Evolutionary conservation across 2,329 filamentous ascomycete species (phyloP).

Genomic region (Cladophialophora carrionii): DNA sequence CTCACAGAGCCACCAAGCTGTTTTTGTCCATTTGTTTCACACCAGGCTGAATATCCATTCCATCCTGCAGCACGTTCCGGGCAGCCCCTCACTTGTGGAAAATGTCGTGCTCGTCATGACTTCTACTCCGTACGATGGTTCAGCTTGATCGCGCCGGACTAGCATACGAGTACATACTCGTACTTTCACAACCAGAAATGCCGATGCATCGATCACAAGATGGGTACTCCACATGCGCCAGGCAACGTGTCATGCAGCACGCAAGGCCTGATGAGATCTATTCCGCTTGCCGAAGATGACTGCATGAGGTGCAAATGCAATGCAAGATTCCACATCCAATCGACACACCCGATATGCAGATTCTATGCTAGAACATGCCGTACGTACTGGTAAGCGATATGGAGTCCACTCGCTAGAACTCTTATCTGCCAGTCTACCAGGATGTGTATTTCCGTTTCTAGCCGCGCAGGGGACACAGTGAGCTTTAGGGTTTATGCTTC

Average conservation of each 20-base stretch:
- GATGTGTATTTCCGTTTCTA: neutral
- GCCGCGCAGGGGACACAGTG: neutral
- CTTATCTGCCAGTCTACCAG: neutral
- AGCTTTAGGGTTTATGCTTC: neutral
- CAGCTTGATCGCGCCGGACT: neutral
- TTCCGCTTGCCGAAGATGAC: neutral
- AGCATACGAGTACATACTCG: neutral
- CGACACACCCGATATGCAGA: neutral
- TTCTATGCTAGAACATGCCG: neutral
- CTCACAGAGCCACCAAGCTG: neutral
- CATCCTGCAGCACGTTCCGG: neutral
- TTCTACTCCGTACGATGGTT: neutral
- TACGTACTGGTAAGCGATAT: neutral
- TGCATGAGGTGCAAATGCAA: slow-evolving; percentile 2
- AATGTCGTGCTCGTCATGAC: neutral
- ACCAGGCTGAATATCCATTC: slow-evolving; percentile 7
- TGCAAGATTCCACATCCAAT: neutral
- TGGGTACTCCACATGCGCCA: neutral
- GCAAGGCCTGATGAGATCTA: neutral
- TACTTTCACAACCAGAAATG: neutral
- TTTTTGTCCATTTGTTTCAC: slow-evolving; percentile 8
- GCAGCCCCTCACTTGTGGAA: neutral
- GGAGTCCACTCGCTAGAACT: neutral
- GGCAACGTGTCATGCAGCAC: neutral
- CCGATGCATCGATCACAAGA: neutral